Evolutionary conservation across 257 asterid species (phyloP), one percentile per base, ranked within the genome.

Genomic region (Ilex aquifolium): DNA sequence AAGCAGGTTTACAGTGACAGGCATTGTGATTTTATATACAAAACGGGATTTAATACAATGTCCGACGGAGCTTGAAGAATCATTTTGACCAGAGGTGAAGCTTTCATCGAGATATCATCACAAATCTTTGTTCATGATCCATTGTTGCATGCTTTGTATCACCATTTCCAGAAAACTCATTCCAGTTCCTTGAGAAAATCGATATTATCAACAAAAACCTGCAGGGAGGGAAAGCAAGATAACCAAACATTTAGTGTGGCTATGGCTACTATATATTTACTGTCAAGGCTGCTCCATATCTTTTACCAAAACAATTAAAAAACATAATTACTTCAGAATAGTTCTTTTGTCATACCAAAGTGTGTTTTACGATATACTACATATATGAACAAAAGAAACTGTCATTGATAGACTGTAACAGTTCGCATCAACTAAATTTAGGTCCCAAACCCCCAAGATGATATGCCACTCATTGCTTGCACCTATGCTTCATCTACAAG

Each of bases 161-260:
- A 16, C 31, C 30, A 53, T 15, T 53, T n/a, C 15, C 57, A 6
- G 6, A 3, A 53, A 42, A 31, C 65, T 69, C 64, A 80, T 67
- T 91, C 98, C 76, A 91, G 76, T 76, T 91, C 98, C 90, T 91
- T 91, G 56, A 78, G 79, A 74, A 91, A 88, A 79, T 91, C 98
- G 17, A 88, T 71, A 64, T 86, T 91, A 77, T 91, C 98, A 52
- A 91, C 98, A 53, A 91, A 91, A 36, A 91, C 98, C 98, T 91
- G 88, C 80, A 74, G 68, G 44, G 58, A 52, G 50, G 12, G 27
- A 60, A 71, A 58, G 3, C 5, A 21, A 6, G 64, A 63, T 31
- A 29, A 16, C 16, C 16, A 49, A 12, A 7, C 4, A 15, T 12
- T 12, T 49, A 49, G 5, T 4, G 42, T 36, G 8, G 42, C 42